Conservation (phyloP, 495 filamentous ascomycete species). For the Hyphodiscus hymeniophilus region DNA sequence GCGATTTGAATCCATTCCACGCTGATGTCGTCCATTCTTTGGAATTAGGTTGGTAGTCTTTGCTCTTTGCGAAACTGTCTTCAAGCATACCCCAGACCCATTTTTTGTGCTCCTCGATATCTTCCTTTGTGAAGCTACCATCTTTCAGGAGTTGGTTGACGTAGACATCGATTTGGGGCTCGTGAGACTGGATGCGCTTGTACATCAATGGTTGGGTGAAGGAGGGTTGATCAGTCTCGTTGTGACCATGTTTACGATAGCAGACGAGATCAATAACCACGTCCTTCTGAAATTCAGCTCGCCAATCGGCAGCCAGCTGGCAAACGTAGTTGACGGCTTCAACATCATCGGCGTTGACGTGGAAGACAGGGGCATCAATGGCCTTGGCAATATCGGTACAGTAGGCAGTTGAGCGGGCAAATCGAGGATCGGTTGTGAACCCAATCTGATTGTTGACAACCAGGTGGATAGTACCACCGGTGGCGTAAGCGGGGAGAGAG, state of each 20-base stretch:
- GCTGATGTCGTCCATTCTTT: slow-evolving; percentile 98
- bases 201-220: slow-evolving; percentile 99
- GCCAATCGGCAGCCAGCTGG: slow-evolving; percentile 93
- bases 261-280: slow-evolving; percentile 97
- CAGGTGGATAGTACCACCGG: slow-evolving; percentile 93
- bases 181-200: slow-evolving; percentile 81
- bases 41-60: slow-evolving; percentile 91
- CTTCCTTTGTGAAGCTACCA: slow-evolving; percentile 91
- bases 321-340: slow-evolving; percentile 98
- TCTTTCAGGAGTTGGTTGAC: slow-evolving; percentile 80
- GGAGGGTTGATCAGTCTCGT: slow-evolving; percentile 97
- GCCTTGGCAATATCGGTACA: slow-evolving; percentile 99
- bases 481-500: slow-evolving; percentile 88
- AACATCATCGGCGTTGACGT: slow-evolving; percentile 97
- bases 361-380: slow-evolving; percentile 96
- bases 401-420: slow-evolving; percentile 93
- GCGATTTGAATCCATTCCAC: slow-evolving; percentile 98
- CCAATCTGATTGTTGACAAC: slow-evolving; percentile 99
- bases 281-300: slow-evolving; percentile 93
- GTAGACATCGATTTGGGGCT: slow-evolving; percentile 77
- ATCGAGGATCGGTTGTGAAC: slow-evolving; percentile 98
- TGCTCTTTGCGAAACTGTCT: slow-evolving; percentile 92
- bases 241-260: slow-evolving; percentile 98
- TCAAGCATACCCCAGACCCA: slow-evolving; percentile 99
- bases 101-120: slow-evolving; percentile 97